phyloP scores from a whole-genome alignment of 345 rosid species.

The Brassica nigra region DNA sequence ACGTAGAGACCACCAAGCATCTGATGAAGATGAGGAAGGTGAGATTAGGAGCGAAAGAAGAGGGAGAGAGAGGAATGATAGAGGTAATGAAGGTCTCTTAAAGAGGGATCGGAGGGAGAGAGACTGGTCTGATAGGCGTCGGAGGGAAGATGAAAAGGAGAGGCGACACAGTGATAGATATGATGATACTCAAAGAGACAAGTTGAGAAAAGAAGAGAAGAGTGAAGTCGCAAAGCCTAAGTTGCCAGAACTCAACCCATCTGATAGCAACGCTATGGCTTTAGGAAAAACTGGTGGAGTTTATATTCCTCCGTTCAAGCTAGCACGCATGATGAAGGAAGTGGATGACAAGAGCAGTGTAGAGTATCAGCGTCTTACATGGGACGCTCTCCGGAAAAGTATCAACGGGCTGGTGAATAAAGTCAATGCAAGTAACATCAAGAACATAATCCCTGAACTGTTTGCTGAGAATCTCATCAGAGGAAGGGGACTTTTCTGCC shows the following conservation, averaged over 20 bases:
- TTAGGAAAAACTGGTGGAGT: conserved; percentile 80
- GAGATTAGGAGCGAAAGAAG: conserved; percentile 31
- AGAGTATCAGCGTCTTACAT: conserved; percentile 84
- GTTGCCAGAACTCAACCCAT: conserved; percentile 47
- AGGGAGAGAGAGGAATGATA: conserved; percentile 29
- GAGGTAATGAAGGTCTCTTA: conserved; percentile 24
- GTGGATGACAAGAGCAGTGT: conserved; percentile 78
- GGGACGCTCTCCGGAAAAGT: conserved; percentile 98
- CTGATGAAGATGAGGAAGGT: conserved; percentile 40
- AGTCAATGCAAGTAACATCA: conserved; percentile 81
- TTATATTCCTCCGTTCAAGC: conserved; percentile 85
- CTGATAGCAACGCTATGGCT: conserved; percentile 36
- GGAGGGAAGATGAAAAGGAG: conserved; percentile 40
- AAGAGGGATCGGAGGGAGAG: conserved; percentile 42
- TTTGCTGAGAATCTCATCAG: conserved; percentile 87
- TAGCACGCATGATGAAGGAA: conserved; percentile 89
- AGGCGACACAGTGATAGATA: conserved; percentile 37
- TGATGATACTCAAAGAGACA: conserved; percentile 41
- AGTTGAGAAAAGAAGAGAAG: conserved; percentile 37
- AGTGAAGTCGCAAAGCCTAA: conserved; percentile 47
- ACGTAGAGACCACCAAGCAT: conserved; percentile 25
- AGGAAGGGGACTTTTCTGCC: conserved; percentile 89
- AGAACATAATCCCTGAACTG: conserved; percentile 81
- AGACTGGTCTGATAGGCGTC: conserved; percentile 30
- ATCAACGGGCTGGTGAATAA: conserved; percentile 91